A percentile compares a stretch with the other conserved stretches of the same genome.
Evolutionary conservation across 2,329 filamentous ascomycete species (phyloP).

Genomic region (Ceratocystis alfenasii): DNA sequence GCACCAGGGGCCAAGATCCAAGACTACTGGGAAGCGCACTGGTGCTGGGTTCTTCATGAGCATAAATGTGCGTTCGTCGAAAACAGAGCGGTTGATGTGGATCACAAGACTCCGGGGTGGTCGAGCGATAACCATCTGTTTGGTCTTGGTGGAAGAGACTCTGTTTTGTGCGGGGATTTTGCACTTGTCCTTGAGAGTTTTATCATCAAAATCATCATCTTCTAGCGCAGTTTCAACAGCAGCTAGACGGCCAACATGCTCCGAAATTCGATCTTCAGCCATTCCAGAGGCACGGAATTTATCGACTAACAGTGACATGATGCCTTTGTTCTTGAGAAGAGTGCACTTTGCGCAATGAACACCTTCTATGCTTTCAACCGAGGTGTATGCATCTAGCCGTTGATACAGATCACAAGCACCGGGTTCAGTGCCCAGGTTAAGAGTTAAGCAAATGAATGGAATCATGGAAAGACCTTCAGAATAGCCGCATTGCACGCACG

Average conservation of each 20-base stretch:
- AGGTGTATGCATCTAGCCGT: conserved; percentile 72
- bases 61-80: conserved; percentile 68
- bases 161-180: conserved; percentile 55
- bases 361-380: conserved; percentile 72
- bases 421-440: conserved; percentile 58
- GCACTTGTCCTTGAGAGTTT: conserved; percentile 50
- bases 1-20: conserved; percentile 79
- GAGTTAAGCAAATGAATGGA: conserved; percentile 85
- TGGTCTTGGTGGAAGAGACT: conserved; percentile 71
- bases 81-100: conserved; percentile 85
- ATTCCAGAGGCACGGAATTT: conserved; percentile 22
- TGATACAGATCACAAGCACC: conserved; percentile 59
- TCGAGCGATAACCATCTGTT: conserved; percentile 75
- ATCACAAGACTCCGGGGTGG: conserved; percentile 69
- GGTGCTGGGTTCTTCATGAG: conserved; percentile 73
- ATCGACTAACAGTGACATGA: conserved; percentile 37
- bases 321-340: conserved; percentile 45
- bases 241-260: conserved; percentile 45
- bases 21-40: conserved; percentile 59
- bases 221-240: conserved; percentile 60
- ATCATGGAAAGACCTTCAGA: conserved; percentile 82
- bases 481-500: conserved; percentile 73
- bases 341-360: conserved; percentile 91
- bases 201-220: conserved; percentile 67
- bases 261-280: conserved; percentile 40